phyloP scores from a whole-genome alignment of 73 alveolate genomes.

The Blepharisma japonicum region DNA sequence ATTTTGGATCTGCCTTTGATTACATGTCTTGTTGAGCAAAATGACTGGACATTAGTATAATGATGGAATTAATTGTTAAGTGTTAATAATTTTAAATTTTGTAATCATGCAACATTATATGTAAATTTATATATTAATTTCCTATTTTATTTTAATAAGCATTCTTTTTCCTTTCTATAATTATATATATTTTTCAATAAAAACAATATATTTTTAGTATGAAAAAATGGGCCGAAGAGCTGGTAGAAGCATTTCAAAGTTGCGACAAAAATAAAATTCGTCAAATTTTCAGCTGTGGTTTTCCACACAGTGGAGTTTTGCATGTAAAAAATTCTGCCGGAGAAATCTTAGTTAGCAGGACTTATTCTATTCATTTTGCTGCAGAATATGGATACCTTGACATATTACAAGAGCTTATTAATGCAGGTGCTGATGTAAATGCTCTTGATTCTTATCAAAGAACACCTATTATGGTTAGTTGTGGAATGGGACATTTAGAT shows the following conservation, averaged over 20 bases:
- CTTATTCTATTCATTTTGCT: neutral
- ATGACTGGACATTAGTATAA: neutral
- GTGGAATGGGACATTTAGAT: conserved; percentile 4
- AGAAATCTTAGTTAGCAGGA: neutral
- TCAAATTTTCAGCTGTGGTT: neutral
- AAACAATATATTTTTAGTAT: neutral
- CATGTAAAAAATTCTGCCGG: neutral
- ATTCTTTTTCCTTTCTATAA: too few species aligned
- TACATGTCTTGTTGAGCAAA: conserved; percentile 7
- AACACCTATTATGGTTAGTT: conserved; percentile 1
- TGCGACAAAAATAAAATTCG: neutral
- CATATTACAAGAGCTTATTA: neutral
- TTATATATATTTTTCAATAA: too few species aligned
- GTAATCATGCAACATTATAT: too few species aligned
- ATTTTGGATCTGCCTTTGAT: conserved; percentile 11
- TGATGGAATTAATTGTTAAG: too few species aligned
- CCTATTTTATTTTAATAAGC: too few species aligned
- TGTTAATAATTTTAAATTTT: too few species aligned
- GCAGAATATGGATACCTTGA: neutral
- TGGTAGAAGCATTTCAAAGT: conserved; percentile 5
- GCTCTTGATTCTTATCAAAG: conserved; percentile 7
- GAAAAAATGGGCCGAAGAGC: conserved; percentile 19
- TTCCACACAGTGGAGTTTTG: neutral
- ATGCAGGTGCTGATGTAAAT: neutral
- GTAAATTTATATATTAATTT: too few species aligned